phyloP scores from a whole-genome alignment of 2,329 filamentous ascomycete species.

The Aspergillus sp. region DNA sequence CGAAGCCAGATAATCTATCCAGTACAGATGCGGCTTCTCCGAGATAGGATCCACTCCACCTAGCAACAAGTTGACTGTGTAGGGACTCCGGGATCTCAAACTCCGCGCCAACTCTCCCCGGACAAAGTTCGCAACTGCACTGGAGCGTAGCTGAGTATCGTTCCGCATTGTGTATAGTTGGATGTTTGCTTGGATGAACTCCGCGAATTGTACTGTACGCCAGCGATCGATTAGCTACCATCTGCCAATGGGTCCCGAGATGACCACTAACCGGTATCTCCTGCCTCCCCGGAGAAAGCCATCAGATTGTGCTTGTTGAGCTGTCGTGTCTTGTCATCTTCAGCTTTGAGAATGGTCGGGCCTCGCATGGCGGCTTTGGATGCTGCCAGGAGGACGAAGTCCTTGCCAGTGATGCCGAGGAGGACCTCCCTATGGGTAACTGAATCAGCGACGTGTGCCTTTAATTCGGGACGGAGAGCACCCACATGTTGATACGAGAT shows the following conservation, averaged over 20 bases:
- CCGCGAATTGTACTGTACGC: conserved; percentile 85
- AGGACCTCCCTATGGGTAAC: conserved; percentile 78
- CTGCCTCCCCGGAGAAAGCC: conserved; percentile 93
- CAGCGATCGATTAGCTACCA: not conserved
- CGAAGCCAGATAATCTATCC: conserved; percentile 94
- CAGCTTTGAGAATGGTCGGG: conserved; percentile 89
- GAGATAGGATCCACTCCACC: conserved; percentile 92
- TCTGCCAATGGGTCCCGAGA: not conserved
- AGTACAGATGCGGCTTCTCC: conserved; percentile 88
- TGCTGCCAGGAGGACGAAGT: conserved; percentile 96
- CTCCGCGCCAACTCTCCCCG: conserved; percentile 89
- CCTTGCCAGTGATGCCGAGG: conserved; percentile 96
- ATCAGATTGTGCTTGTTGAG: conserved; percentile 94
- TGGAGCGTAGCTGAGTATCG: conserved; percentile 84
- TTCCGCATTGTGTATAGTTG: conserved; percentile 99
- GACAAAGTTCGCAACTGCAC: conserved; percentile 88
- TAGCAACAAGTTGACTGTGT: conserved; percentile 93
- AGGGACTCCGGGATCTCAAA: conserved; percentile 87
- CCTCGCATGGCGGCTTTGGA: conserved; percentile 99
- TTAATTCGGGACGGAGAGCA: not conserved
- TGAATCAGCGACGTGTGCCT: conserved; percentile 17
- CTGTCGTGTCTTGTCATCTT: conserved; percentile 92
- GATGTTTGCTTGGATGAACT: conserved; percentile 98
- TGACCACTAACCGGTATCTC: conserved; percentile 73
- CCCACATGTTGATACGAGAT: not conserved